Base-by-base conservation (phyloP, 805 yeast species). In the Wickerhamomyces rabaulensis region DNA sequence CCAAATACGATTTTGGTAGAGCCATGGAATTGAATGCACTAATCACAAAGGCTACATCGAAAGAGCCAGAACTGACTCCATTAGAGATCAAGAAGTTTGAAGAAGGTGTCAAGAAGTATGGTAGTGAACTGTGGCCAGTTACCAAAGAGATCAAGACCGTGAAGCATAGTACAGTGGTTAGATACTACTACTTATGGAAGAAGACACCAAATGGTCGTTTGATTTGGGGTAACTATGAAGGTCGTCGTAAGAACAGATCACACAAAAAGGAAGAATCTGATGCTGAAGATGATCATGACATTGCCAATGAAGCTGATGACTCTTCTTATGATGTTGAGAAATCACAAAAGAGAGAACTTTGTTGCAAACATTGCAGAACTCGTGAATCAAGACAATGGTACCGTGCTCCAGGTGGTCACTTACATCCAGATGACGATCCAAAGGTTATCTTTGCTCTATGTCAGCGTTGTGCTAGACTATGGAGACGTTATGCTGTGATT, bases 181-280 rank as follows among this genome's bases (percentile, higher is more conserved):
- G 97, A 47, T 90, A 75, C 61, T 92, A 89, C 58, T 92, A 92
- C 57, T 68, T 88, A 44, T 92, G 98, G 98, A 91, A 91, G 65
- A 91, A 91, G 62, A 84, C 96, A 0, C 69, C 76, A 26, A 73
- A 73, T 39, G 97, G 97, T 0, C 81, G 77, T 51, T 60, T 62
- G 38, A 85, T 89, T 16, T 87, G 97, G 95, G 96, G 88, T 31
- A 81, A 83, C 57, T 87, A 67, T 59, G 82, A 80, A 39, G 95
- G 94, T 1, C 66, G 95, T 43, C 80, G 80, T 53, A 85, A 84
- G 60, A 78, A 80, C 54, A 80, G 76, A 48, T 49, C 59, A 45
- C 33, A 29, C 6, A 54, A 49, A 25, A 55, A 48, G 40, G 49
- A 58, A 20, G 65, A 53, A 43, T 55, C 50, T 23, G 22, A 38